Conservation (phyloP, 768 basidiomycete genomes). For the Mycena capillaripes region DNA sequence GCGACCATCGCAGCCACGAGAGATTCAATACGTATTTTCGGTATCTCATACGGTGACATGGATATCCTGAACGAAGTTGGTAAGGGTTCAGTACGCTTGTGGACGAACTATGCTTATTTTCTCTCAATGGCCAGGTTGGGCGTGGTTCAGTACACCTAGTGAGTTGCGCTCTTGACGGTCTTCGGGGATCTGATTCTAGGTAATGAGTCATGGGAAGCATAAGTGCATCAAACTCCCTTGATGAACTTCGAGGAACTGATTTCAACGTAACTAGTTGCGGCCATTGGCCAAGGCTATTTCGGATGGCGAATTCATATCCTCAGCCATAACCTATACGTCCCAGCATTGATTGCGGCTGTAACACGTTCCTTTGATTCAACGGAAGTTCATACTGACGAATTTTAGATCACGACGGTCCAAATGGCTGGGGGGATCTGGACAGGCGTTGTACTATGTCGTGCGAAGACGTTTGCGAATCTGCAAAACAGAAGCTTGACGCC, state of each 20-base stretch:
- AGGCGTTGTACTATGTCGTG: not conserved
- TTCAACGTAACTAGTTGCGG: constrained; percentile 15
- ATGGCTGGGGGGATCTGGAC: constrained; percentile 12
- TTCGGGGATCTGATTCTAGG: too few relatives aligned
- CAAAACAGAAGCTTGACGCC: not conserved
- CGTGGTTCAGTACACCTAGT: constrained; percentile 36
- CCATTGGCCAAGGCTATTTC: constrained; percentile 39
- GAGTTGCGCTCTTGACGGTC: too few relatives aligned
- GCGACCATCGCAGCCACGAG: not conserved
- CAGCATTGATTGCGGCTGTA: not conserved
- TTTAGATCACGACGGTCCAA: not conserved
- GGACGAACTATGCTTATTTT: too few relatives aligned
- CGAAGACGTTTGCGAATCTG: constrained; percentile 6
- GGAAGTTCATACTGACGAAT: not conserved
- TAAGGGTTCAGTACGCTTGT: too few relatives aligned
- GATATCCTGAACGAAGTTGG: constrained; percentile 32
- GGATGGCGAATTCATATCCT: constrained; percentile 38
- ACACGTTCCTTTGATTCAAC: not conserved
- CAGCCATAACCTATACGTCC: not conserved
- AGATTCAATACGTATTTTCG: constrained; percentile 13
- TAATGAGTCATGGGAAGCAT: too few relatives aligned
- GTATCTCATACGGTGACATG: constrained; percentile 37
- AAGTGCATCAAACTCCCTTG: too few relatives aligned
- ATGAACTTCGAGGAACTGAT: too few relatives aligned
- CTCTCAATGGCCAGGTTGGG: too few relatives aligned